Conservation (phyloP, 108 stramenopile genomes). For the Chaetoceros muelleri region DNA sequence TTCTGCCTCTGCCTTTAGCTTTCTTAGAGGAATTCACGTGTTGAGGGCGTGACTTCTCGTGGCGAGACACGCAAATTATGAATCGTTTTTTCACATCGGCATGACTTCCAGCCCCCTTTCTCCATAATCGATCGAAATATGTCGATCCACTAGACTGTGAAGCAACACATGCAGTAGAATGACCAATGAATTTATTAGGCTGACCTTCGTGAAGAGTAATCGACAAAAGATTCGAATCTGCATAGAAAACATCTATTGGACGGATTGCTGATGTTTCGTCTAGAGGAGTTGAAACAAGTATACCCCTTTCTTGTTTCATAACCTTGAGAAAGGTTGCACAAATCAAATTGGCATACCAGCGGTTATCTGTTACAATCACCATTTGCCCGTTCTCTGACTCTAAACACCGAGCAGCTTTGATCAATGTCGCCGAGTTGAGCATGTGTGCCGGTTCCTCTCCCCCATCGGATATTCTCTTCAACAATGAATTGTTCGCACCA, state of each 20-base stretch:
- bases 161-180: slow-evolving; percentile 14
- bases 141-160: slow-evolving; percentile 29
- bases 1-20: neutral
- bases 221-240: slow-evolving; percentile 9
- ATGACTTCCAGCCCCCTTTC: slow-evolving; percentile 67
- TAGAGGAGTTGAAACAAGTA: slow-evolving; percentile 9
- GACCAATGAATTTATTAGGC: slow-evolving; percentile 47
- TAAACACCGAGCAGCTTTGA: slow-evolving; percentile 37
- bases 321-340: slow-evolving; percentile 43
- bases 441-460: slow-evolving; percentile 75
- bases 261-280: neutral
- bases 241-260: slow-evolving; percentile 9
- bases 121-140: slow-evolving; percentile 83
- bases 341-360: slow-evolving; percentile 56
- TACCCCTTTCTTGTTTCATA: slow-evolving; percentile 10
- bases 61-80: slow-evolving; percentile 23
- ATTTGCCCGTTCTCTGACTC: slow-evolving; percentile 22
- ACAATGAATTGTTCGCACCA: slow-evolving; percentile 22
- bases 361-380: slow-evolving; percentile 75
- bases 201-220: slow-evolving; percentile 54
- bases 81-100: slow-evolving; percentile 51
- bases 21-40: neutral
- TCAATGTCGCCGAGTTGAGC: slow-evolving; percentile 39
- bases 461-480: slow-evolving; percentile 25
- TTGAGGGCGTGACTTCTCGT: too few species aligned